phyloP scores from a whole-genome alignment of 2,329 filamentous ascomycete genomes.

The Colletotrichum cordylinicola region DNA sequence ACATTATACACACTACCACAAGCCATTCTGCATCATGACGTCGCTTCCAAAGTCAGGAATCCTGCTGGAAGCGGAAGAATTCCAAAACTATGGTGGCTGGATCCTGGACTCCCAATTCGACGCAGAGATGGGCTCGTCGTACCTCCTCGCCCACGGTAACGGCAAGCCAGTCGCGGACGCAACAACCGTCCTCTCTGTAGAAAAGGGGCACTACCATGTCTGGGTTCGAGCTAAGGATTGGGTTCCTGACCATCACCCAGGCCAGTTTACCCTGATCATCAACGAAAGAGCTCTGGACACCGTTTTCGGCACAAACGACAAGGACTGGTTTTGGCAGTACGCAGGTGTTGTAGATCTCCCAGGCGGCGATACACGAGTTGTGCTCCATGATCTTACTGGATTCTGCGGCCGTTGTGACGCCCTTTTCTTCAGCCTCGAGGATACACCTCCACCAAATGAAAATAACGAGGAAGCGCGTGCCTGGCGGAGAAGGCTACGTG shows the following conservation, averaged over 20 bases:
- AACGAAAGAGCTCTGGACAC: not conserved
- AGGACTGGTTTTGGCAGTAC: not conserved
- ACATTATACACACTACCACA: fast-evolving
- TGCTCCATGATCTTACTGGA: not conserved
- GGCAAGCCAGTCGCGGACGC: not conserved
- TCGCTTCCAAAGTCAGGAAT: not conserved
- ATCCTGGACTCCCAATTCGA: not conserved
- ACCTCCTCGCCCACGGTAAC: not conserved
- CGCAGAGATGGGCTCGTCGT: not conserved
- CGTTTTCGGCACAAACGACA: not conserved
- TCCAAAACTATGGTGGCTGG: not conserved
- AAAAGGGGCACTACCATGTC: not conserved
- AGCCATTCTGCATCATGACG: not conserved
- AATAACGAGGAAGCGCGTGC: not conserved
- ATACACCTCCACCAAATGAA: not conserved
- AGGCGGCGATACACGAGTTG: not conserved
- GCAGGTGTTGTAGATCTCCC: not conserved
- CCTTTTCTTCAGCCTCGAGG: fast-evolving
- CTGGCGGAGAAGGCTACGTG: fast-evolving
- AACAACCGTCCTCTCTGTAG: not conserved
- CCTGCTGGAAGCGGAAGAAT: not conserved
- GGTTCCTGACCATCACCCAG: not conserved
- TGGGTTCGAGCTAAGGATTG: not conserved
- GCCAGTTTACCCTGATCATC: not conserved
- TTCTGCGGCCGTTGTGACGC: not conserved